Evolutionary conservation across 768 basidiomycete species (phyloP).

Genomic region (Glaciozyma antarctica): DNA sequence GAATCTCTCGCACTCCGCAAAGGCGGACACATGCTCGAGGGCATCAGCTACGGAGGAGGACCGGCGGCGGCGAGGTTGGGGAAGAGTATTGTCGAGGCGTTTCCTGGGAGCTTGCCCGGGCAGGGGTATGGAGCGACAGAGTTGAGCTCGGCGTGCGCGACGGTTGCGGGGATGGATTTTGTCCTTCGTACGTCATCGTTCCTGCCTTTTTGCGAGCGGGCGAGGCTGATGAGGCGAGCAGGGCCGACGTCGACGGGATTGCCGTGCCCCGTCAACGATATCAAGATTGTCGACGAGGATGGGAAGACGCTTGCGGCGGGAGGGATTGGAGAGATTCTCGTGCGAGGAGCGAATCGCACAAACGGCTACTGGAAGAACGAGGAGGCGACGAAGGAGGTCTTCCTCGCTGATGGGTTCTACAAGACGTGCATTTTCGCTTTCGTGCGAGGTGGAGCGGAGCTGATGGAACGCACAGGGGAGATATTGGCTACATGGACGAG

Average conservation of each 20-base stretch:
- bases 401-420: constrained; percentile 43
- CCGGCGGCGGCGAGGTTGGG: constrained; percentile 31
- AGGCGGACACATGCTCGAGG: constrained; percentile 22
- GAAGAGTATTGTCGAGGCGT: background rate
- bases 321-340: background rate
- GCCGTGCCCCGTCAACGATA: constrained; percentile 51
- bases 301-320: background rate
- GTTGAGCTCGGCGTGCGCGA: constrained; percentile 47
- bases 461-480: constrained; percentile 10
- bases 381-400: constrained; percentile 32
- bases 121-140: constrained; percentile 27
- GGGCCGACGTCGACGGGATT: constrained; percentile 44
- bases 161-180: constrained; percentile 53
- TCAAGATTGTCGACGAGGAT: constrained; percentile 42
- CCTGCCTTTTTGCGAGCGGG: too few relatives aligned
- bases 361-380: constrained; percentile 31
- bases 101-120: background rate
- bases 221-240: constrained; percentile 36
- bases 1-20: constrained; percentile 33
- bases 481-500: constrained; percentile 32
- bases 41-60: constrained; percentile 36
- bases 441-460: background rate
- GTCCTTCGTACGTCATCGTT: constrained; percentile 2
- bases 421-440: constrained; percentile 29
- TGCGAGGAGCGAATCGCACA: background rate